Evolutionary conservation across 352 stramenopile species (phyloP).

Genomic region (Phytophthora ohioensis): DNA sequence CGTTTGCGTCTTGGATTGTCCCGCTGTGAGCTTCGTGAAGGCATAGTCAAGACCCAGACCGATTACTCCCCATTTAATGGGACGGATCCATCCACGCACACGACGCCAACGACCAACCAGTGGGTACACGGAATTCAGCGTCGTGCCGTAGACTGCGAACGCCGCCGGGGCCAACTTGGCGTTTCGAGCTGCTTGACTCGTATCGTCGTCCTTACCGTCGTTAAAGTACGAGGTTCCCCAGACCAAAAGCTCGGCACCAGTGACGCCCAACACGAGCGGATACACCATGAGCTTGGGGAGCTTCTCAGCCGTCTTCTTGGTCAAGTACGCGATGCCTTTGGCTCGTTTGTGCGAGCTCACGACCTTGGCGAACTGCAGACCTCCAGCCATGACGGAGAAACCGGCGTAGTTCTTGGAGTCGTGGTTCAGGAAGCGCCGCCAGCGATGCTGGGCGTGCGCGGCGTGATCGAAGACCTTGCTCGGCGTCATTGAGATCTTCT

Average conservation of each 20-base stretch:
- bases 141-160: constrained; percentile 39
- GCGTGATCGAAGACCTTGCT: constrained; percentile 36
- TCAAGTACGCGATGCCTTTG: constrained; percentile 38
- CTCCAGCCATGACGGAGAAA: constrained; percentile 37
- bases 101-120: constrained; percentile 36
- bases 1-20: constrained; percentile 13
- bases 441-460: constrained; percentile 38
- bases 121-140: constrained; percentile 41
- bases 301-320: constrained; percentile 35
- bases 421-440: constrained; percentile 33
- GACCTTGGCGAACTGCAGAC: constrained; percentile 32
- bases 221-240: constrained; percentile 40
- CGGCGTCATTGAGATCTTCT: constrained; percentile 19
- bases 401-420: constrained; percentile 42
- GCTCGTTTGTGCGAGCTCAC: constrained; percentile 31
- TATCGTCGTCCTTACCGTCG: constrained; percentile 22
- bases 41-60: constrained; percentile 31
- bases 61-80: constrained; percentile 37
- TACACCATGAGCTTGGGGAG: constrained; percentile 40
- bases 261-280: constrained; percentile 37
- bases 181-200: constrained; percentile 25
- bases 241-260: constrained; percentile 33
- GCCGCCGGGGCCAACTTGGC: constrained; percentile 35
- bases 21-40: constrained; percentile 20
- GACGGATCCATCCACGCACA: constrained; percentile 29